Conservation (phyloP, 306 rosid genomes). For the Pachyrhizus erosus region DNA sequence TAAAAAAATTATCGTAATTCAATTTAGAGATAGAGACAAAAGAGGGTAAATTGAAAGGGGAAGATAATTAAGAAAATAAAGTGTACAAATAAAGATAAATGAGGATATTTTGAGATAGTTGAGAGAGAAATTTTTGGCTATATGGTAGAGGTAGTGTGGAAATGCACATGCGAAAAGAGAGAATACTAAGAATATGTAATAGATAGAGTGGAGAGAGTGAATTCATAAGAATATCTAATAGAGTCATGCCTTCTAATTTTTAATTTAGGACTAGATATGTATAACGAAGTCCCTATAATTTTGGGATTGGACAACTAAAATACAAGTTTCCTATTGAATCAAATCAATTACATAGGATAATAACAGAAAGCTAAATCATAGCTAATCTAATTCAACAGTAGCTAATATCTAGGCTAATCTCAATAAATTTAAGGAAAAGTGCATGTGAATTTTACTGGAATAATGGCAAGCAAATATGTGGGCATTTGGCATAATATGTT, state of each 20-base stretch:
- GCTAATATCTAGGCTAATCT: neutral
- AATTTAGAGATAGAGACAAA: neutral
- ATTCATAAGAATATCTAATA: neutral
- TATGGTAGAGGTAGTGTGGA: neutral
- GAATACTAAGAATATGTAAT: neutral
- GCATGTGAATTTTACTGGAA: neutral
- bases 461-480: neutral
- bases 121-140: neutral
- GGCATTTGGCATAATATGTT: neutral
- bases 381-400: neutral
- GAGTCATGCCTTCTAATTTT: neutral
- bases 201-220: neutral
- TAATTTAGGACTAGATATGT: neutral
- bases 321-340: neutral
- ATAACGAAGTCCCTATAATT: neutral
- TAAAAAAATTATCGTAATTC: too few species aligned
- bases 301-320: neutral
- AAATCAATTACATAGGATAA: neutral
- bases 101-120: neutral
- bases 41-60: too few species aligned
- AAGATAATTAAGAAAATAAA: too few species aligned
- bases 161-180: neutral
- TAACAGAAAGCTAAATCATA: neutral
- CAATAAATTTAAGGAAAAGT: neutral
- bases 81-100: neutral